A percentile compares a stretch with the other conserved stretches of the same genome.
These are phyloP conservation scores for Clavariopsis aquatica DNA, from an alignment of 495 filamentous ascomycete species.

Conservation along the genomic window DNA sequence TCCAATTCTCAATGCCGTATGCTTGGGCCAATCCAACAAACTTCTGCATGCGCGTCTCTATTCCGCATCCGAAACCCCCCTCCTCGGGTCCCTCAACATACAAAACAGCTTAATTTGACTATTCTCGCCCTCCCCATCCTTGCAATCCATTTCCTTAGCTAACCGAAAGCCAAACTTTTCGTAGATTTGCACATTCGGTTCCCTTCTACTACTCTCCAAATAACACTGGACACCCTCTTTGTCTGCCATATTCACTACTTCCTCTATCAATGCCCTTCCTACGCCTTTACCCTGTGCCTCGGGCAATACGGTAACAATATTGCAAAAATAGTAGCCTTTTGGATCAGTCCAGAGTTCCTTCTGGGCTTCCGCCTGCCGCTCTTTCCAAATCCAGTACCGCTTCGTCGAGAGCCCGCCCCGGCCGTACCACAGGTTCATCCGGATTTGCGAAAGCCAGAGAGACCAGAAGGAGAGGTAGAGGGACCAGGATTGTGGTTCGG, in stretches of 20 bases:
- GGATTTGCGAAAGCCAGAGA: constrained; percentile 60
- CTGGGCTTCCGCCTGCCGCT: constrained; percentile 58
- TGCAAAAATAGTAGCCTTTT: constrained; percentile 68
- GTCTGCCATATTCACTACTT: constrained; percentile 61
- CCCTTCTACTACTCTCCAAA: constrained; percentile 63
- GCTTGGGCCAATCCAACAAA: neutral
- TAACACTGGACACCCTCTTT: constrained; percentile 62
- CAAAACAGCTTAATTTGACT: constrained; percentile 52
- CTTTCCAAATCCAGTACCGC: constrained; percentile 69
- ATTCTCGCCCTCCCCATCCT: constrained; percentile 58
- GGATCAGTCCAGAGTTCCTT: constrained; percentile 59
- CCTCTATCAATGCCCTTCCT: constrained; percentile 59
- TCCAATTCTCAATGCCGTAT: neutral
- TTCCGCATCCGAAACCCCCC: neutral
- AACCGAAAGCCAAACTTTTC: constrained; percentile 64
- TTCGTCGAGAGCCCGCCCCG: constrained; percentile 63
- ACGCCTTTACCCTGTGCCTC: constrained; percentile 61
- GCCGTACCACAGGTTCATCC: constrained; percentile 64
- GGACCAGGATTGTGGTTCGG: constrained; percentile 54
- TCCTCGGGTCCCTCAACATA: constrained; percentile 54
- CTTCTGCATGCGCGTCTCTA: neutral
- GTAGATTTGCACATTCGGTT: constrained; percentile 67
- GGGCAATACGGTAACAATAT: constrained; percentile 65
- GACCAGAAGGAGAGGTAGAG: constrained; percentile 59
- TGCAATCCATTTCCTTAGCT: constrained; percentile 62